Percentiles rank a stretch among this genome's conserved stretches.
phyloP scores from a whole-genome alignment of 345 rosid genomes.

The Eucalyptus microcorys region DNA sequence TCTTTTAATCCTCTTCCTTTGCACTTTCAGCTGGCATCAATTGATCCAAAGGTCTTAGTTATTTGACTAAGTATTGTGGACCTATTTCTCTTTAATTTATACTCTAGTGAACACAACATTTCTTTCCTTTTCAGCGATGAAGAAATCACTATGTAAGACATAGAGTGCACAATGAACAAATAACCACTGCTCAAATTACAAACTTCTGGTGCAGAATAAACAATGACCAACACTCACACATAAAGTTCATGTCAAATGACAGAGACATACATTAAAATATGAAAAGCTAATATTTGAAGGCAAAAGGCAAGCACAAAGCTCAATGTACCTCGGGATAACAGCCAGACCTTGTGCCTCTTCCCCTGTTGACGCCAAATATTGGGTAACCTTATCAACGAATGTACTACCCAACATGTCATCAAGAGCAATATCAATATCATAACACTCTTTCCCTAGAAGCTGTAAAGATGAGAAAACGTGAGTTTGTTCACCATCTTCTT shows the following conservation, averaged over 20 bases:
- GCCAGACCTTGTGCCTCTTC: conserved; percentile 60
- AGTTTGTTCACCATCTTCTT: not conserved
- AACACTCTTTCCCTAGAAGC: conserved; percentile 86
- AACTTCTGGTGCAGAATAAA: not conserved
- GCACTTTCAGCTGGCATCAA: not conserved
- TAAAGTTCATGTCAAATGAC: not conserved
- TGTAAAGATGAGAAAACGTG: not conserved
- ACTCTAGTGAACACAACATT: not conserved
- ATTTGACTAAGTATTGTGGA: not conserved
- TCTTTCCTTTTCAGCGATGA: not conserved
- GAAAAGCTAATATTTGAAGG: not conserved
- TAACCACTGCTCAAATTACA: not conserved
- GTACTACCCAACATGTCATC: conserved; percentile 80
- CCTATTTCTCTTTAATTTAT: not conserved
- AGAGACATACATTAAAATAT: not conserved
- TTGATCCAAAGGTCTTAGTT: not conserved
- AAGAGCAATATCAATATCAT: conserved; percentile 85
- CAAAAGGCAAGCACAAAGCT: not conserved
- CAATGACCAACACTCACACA: not conserved
- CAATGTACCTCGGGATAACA: conserved; percentile 53
- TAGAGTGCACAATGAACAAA: not conserved
- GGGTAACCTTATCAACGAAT: conserved; percentile 64
- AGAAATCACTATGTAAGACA: not conserved
- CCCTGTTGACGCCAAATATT: conserved; percentile 46
- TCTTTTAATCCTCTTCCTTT: not conserved